Base-by-base conservation (phyloP, 1,139 yeast genomes). In the Hansenula sp. region DNA sequence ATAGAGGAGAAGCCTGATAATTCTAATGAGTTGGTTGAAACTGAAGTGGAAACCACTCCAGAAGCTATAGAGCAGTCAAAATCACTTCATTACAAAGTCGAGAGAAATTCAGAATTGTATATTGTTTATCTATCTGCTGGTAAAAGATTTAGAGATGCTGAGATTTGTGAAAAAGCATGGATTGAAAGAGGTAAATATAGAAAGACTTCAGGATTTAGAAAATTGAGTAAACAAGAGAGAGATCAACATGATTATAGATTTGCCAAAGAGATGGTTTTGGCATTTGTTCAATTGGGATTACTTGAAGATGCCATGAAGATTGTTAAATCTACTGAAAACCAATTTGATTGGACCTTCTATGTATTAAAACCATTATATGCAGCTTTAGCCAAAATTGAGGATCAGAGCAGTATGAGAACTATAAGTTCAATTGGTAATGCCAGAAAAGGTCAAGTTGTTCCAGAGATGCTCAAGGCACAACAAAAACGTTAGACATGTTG, bases 161-260 rank as follows among this genome's bases (percentile, higher is more conserved):
- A 66, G 1, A 74, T 82, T 55, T 89, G 90, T 3, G 78, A 79
- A 43, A 60, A 64, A 29, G 68, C 84, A 2, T 87, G 96, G 95
- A 61, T 64, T 2, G 95, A 85, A 55, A 73, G 96, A 55, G 97
- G 96, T 3, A 50, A 60, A 31, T 87, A 71, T 63, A 69, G 97
- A 37, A 79, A 78, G 44, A 70, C 86, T 0, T 36, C 44, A 0
- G 49, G 50, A 1, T 86, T 80, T 64, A 73, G 66, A 42, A 41
- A 48, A 1, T 49, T 79, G 27, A 42, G 68, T 1, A 53, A 65
- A 10, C 50, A 46, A 1, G 60, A 60, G 28, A 79, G 78, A 50
- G 72, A 72, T 34, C 52, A 60, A 11, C 62, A 68, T 1, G 96
- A 89, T 57, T 82, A 81, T 60, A 68, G 69, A 44, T 84, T 85